Evolutionary conservation across 1,284 basidiomycete genomes (phyloP).

Genomic region (Afroboletus lepidellus): DNA sequence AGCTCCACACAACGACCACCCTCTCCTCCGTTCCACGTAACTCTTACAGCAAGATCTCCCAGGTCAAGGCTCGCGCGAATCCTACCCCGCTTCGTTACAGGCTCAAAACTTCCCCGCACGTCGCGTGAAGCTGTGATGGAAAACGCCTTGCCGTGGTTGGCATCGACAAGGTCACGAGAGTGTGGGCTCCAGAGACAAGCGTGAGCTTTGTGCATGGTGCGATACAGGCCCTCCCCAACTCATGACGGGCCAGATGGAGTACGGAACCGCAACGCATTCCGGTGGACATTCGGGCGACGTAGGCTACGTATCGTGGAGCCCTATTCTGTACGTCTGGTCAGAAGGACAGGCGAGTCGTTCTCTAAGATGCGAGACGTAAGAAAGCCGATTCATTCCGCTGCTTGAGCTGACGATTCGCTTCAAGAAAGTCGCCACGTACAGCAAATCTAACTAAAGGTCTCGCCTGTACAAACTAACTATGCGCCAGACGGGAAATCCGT

Average conservation of each 20-base stretch:
- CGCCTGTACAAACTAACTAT: conserved; percentile 64
- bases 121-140: conserved; percentile 80
- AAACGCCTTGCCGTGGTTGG: conserved; percentile 75
- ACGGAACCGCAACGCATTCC: conserved; percentile 58
- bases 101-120: conserved; percentile 73
- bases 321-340: conserved; percentile 78
- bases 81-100: conserved; percentile 37
- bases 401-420: conserved; percentile 14
- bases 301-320: conserved; percentile 78
- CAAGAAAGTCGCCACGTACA: conserved; percentile 68
- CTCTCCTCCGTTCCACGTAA: conserved; percentile 68
- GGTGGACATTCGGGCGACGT: conserved; percentile 73
- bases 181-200: conserved; percentile 75
- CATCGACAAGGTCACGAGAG: conserved; percentile 70
- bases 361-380: conserved; percentile 80
- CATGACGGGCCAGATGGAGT: conserved; percentile 54
- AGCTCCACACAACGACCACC: conserved; percentile 65
- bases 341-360: conserved; percentile 68
- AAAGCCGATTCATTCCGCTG: background rate
- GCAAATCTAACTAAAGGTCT: conserved; percentile 51
- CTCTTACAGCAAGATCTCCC: conserved; percentile 53
- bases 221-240: background rate
- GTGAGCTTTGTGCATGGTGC: conserved; percentile 40
- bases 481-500: conserved; percentile 67
- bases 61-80: conserved; percentile 4